phyloP scores from a whole-genome alignment of 805 yeast genomes.

The Wickerhamia fluorescens region DNA sequence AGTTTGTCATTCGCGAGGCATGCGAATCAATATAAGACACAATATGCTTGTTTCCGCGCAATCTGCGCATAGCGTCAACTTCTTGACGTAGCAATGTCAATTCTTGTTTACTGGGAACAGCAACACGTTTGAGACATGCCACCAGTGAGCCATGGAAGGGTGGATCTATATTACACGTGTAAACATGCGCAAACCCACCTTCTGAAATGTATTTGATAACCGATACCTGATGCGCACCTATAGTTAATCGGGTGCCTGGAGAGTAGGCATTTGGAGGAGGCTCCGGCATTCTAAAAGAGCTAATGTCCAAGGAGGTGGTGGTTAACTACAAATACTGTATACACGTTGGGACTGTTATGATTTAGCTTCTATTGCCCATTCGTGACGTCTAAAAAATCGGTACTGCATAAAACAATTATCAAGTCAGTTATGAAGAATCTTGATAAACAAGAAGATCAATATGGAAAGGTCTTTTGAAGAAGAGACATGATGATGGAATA shows the following conservation, averaged over 20 bases:
- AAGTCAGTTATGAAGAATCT: too few species aligned
- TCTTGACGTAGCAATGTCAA: slow-evolving; percentile 83
- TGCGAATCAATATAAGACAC: slow-evolving; percentile 94
- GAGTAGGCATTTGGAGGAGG: slow-evolving; percentile 59
- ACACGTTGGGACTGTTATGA: too few species aligned
- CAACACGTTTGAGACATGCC: slow-evolving; percentile 91
- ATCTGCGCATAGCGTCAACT: slow-evolving; percentile 93
- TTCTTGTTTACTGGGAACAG: slow-evolving; percentile 84
- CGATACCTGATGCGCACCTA: slow-evolving; percentile 73
- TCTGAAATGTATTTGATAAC: slow-evolving; percentile 70
- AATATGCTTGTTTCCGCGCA: slow-evolving; percentile 69
- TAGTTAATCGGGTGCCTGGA: slow-evolving; percentile 74
- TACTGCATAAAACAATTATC: too few species aligned
- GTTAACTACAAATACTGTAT: too few species aligned
- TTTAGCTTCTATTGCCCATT: too few species aligned
- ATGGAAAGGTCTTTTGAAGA: too few species aligned
- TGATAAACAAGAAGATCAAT: too few species aligned
- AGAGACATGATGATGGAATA: too few species aligned
- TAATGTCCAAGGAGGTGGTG: too few species aligned
- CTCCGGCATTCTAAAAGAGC: slow-evolving; percentile 15
- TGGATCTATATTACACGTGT: slow-evolving; percentile 66
- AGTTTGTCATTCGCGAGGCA: slow-evolving; percentile 58
- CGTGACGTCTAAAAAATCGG: too few species aligned
- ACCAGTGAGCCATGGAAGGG: slow-evolving; percentile 43
- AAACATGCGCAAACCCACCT: slow-evolving; percentile 96